Evolutionary conservation across 345 rosid species (phyloP).

Genomic region (Bruguiera parviflora): DNA sequence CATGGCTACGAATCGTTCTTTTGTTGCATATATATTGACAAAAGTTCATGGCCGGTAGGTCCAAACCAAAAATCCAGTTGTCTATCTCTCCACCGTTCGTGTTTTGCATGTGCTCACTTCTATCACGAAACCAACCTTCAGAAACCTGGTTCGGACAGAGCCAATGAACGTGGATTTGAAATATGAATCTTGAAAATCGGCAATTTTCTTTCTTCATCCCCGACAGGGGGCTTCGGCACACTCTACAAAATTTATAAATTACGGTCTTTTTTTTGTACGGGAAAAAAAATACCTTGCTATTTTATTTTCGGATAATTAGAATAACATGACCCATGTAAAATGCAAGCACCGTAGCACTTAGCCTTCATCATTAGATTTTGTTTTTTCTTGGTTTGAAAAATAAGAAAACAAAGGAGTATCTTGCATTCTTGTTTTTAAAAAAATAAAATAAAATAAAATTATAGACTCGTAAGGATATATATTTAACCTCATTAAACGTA

Average conservation of each 20-base stretch:
- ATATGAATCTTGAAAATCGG: constrained; percentile 10
- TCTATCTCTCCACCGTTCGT: neutral
- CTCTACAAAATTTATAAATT: no score
- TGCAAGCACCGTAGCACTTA: neutral
- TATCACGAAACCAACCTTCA: constrained; percentile 1
- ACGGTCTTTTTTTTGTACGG: constrained; percentile 9
- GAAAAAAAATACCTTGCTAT: neutral
- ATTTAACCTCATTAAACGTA: no score
- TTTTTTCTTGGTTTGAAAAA: no score
- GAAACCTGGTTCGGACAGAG: constrained; percentile 34
- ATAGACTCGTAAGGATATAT: no score
- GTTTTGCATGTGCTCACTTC: neutral
- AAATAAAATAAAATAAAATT: no score
- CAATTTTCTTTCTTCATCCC: constrained; percentile 14
- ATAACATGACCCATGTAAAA: neutral
- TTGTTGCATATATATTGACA: neutral
- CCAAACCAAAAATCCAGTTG: neutral
- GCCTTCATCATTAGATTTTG: constrained; percentile 8
- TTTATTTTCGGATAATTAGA: neutral
- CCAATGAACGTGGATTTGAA: constrained; percentile 41
- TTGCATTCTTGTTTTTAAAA: no score
- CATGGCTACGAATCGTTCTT: neutral
- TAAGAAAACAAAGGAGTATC: no score
- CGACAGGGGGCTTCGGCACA: constrained; percentile 12
- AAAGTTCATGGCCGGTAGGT: neutral